Conservation (phyloP, 441 rosid species). For the Pelargonium myrrhifolium region DNA sequence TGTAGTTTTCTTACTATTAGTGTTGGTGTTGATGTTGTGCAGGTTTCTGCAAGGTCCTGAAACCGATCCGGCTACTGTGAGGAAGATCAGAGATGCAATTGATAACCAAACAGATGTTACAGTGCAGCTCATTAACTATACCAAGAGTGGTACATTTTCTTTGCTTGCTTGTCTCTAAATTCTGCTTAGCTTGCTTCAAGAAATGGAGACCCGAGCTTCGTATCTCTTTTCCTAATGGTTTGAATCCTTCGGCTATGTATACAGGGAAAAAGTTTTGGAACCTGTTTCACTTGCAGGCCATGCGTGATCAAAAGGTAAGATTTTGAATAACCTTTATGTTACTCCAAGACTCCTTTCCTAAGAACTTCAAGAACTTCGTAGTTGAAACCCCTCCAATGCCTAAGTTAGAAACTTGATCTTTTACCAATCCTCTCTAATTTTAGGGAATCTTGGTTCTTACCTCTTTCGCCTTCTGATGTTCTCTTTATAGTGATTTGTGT, state of each 20-base stretch:
- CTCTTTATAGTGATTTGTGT: not conserved
- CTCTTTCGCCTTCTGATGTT: too few species aligned
- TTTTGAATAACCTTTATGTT: not conserved
- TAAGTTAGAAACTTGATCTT: too few species aligned
- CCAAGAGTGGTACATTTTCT: conserved; percentile 65
- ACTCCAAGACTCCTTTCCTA: too few species aligned
- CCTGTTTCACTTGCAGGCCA: conserved; percentile 94
- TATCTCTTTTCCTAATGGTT: not conserved
- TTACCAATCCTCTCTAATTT: too few species aligned
- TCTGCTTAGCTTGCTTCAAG: not conserved
- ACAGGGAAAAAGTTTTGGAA: conserved; percentile 98
- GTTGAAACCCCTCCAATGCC: too few species aligned
- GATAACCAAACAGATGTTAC: conserved; percentile 88
- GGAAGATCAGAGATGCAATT: conserved; percentile 81
- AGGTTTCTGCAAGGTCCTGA: conserved; percentile 99
- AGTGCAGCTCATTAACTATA: conserved; percentile 90
- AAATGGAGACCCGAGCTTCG: not conserved
- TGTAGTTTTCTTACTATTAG: not conserved
- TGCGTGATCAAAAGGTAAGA: conserved; percentile 97
- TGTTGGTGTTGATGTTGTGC: conserved; percentile 10
- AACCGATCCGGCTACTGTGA: conserved; percentile 89
- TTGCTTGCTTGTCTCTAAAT: conserved; percentile 1
- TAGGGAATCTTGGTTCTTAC: too few species aligned
- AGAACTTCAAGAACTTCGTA: too few species aligned
- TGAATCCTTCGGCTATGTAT: conserved; percentile 7